These are phyloP conservation scores for Sclerotinia sclerotiorum DNA, from an alignment of 2,329 filamentous ascomycete genomes.

Conservation along the genomic window DNA sequence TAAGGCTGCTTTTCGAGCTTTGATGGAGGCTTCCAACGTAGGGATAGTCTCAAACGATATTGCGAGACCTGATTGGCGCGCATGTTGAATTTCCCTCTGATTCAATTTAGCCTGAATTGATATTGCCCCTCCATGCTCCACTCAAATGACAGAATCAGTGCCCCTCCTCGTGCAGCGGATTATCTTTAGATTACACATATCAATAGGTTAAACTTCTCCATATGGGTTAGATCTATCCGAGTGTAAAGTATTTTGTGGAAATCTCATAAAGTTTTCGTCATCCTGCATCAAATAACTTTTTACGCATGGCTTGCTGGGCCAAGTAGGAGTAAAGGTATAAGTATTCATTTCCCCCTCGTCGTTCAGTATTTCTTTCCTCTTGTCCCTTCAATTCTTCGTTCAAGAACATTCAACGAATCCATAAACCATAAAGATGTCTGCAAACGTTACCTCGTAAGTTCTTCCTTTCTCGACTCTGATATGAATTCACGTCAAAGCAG, in stretches of 20 bases:
- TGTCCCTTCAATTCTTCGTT: neutral
- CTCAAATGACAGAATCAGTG: neutral
- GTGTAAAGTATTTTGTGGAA: slow-evolving; percentile 5
- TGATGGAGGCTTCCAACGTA: neutral
- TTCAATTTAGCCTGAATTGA: slow-evolving; percentile 28
- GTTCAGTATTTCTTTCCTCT: neutral
- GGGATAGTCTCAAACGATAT: neutral
- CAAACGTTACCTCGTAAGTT: slow-evolving; percentile 37
- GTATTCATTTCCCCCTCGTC: neutral
- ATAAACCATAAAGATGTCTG: slow-evolving; percentile 35
- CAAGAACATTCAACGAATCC: neutral
- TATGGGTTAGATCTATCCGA: slow-evolving; percentile 14
- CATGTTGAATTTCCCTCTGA: slow-evolving; percentile 23
- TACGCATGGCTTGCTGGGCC: neutral
- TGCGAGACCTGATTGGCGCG: slow-evolving; percentile 29
- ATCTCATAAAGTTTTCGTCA: slow-evolving; percentile 15
- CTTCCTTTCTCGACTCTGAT: neutral
- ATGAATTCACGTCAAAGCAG: slow-evolving; percentile 28
- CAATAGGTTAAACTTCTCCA: slow-evolving; percentile 2
- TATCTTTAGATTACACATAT: slow-evolving; percentile 6
- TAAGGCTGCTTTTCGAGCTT: neutral
- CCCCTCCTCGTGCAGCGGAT: slow-evolving; percentile 22
- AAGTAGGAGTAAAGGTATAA: slow-evolving; percentile 17
- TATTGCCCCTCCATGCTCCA: slow-evolving; percentile 23
- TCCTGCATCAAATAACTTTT: slow-evolving; percentile 10